These are phyloP conservation scores for Jasminum sambac DNA, from an alignment of 257 asterid species.

Conservation along the genomic window DNA sequence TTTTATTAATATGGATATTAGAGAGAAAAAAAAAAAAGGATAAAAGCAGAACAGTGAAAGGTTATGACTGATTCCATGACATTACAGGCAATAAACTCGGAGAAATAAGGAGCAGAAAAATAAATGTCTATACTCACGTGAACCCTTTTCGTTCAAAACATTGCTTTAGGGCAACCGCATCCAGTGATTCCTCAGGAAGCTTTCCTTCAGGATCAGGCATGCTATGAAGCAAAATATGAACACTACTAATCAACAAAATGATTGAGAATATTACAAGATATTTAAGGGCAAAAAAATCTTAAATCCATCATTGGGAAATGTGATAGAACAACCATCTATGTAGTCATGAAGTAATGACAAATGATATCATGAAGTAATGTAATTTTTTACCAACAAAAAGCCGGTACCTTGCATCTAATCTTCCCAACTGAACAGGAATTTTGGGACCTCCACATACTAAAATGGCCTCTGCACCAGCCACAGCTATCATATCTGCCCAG, in stretches of 20 bases:
- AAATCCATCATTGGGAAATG: not conserved
- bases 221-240: constrained; percentile 39
- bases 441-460: constrained; percentile 86
- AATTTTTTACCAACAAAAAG: constrained; percentile 4
- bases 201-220: constrained; percentile 84
- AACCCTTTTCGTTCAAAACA: constrained; percentile 74
- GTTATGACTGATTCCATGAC: not conserved
- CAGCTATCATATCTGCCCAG: constrained; percentile 91
- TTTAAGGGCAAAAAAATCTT: not conserved
- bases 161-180: constrained; percentile 63
- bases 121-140: constrained; percentile 58
- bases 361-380: not conserved
- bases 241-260: not conserved
- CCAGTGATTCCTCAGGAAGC: constrained; percentile 86
- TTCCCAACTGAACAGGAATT: constrained; percentile 68
- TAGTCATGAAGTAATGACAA: too few relatives aligned
- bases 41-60: not conserved
- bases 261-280: not conserved
- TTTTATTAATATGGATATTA: not conserved
- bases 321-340: not conserved
- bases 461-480: constrained; percentile 93
- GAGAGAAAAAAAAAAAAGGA: not conserved
- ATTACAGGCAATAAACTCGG: constrained; percentile 3
- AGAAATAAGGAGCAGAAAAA: constrained; percentile 7
- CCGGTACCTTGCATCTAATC: constrained; percentile 69